Conservation (phyloP, 2,329 filamentous ascomycete genomes). For the Colletotrichum somersetense region DNA sequence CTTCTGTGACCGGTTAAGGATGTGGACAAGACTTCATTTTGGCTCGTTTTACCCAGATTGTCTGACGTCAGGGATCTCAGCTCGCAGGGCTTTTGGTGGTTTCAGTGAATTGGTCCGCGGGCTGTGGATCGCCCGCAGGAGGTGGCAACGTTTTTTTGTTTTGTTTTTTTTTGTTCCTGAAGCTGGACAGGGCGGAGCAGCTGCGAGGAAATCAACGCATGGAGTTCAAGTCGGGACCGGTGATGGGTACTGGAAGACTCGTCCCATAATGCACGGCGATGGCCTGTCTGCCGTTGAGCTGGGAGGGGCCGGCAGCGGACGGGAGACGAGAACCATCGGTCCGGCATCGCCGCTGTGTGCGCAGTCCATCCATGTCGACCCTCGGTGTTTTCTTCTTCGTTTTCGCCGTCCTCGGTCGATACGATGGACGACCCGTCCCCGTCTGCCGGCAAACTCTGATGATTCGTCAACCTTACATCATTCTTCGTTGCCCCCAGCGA, state of each 20-base stretch:
- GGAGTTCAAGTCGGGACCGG: background rate
- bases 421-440: background rate
- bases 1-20: background rate
- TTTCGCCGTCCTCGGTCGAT: constrained; percentile 10
- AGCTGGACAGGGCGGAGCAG: background rate
- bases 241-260: background rate
- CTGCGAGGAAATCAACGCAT: background rate
- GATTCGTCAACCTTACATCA: background rate
- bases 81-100: background rate
- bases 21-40: constrained; percentile 16
- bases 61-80: constrained; percentile 12
- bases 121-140: background rate
- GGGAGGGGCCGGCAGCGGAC: background rate
- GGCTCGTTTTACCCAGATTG: constrained; percentile 25
- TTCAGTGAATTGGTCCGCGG: background rate
- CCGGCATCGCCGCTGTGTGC: background rate
- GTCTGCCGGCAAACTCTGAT: background rate
- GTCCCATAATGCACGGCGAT: background rate
- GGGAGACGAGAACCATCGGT: background rate
- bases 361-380: background rate
- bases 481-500: constrained; percentile 31
- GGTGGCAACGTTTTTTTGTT: background rate
- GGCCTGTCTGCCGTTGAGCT: background rate
- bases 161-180: background rate
- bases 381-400: background rate